Base-by-base conservation (phyloP, 2,329 filamentous ascomycete species). In the Aspergillus novofumigatus region DNA sequence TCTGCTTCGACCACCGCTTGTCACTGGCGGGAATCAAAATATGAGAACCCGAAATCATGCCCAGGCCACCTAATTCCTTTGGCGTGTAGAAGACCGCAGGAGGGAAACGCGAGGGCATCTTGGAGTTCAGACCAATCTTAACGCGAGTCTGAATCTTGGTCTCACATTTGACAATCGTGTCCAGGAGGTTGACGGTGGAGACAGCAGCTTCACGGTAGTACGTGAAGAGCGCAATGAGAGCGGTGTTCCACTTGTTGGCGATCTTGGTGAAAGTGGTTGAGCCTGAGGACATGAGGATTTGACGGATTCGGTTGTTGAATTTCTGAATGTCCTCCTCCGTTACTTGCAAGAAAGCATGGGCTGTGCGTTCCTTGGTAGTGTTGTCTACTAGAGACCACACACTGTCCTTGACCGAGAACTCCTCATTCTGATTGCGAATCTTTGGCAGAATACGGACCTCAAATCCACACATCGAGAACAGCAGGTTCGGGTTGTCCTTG, bases 211-310 rank as follows among this genome's bases (percentile, higher is more conserved):
- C 94, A 72, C 94, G 91, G 72, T 99, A 99, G 76, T 99, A 99
- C 0, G 94, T 97, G 78, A 99, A 99, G 26, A 99, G 83, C 0
- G 94, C 92, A 68, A 99, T 99, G 64, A 99, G 77, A 1, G 91
- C 94, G 0, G 94, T 99, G 76, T 99, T 99, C 94, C 95, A 99
- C 78, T 99, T 99, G 78, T 99, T 99, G 49, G 95, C 94, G 69
- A 99, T 99, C 83, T 99, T 99, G 49, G 94, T 99, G 78, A 99
- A 99, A 0, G 94, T 99, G 0, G 94, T 99, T 4, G 91, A 96
- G n/a, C 94, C 95, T 57, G 94, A 97, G 10, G 93, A 97, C 94
- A 99, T 99, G 56, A 99, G 82, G 71, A 99, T 99, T 70, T 99
- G 94, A 58, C 94, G 87, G 69, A 99, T 99, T 45, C 95, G 88